Base-by-base conservation (phyloP, 768 basidiomycete species). In the Sarcomyxa edulis region DNA sequence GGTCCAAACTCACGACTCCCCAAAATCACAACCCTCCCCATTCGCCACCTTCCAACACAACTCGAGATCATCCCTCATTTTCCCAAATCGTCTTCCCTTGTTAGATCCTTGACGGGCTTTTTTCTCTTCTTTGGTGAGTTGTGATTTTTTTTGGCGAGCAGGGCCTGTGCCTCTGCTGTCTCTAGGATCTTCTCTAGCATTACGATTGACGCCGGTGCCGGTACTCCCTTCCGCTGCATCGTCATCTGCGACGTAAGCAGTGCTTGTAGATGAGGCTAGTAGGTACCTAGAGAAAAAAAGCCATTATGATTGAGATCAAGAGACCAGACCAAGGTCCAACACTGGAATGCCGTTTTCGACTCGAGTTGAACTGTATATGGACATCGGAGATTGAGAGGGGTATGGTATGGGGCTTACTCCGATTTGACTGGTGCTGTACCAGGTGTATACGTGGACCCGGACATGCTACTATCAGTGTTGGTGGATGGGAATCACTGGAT, bases 1-100 rank as follows among this genome's bases (percentile, higher is more conserved):
- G 28, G 5, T 7, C 28, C 19, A 21, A 2, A 72, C 77, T 48
- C 47, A 84, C 79, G 78, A 68, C 37, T 68, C 60, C 14, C 85
- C 86, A 48, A 78, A 77, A 45, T 85, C 81, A 52, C 93, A 96
- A 6, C 65, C 49, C 23, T 68, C 63, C 1, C 83, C 86, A 36
- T 69, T 76, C 3, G 89, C 92, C 36, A 91, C 62, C 36, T 71
- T 74, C 75, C 81, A 85, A 61, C 94, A 97, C 19, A 97, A 63
- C 23, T 90, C 81, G 3, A 90, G 60, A 30, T 86, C 84, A 51
- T 94, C 93, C 37, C 76, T 69, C 12, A 86, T 68, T 53, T 84
- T 84, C 12, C 72, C 79, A 58, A 91, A 93, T 10, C 79, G 71
- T 28, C 94, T 61, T 9, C 78, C 82, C 55, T 91, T 94, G 59